A percentile compares a stretch with the other conserved stretches of the same genome.
Evolutionary conservation across 257 asterid species (phyloP).

Genomic region (Orobanche coerulescens): DNA sequence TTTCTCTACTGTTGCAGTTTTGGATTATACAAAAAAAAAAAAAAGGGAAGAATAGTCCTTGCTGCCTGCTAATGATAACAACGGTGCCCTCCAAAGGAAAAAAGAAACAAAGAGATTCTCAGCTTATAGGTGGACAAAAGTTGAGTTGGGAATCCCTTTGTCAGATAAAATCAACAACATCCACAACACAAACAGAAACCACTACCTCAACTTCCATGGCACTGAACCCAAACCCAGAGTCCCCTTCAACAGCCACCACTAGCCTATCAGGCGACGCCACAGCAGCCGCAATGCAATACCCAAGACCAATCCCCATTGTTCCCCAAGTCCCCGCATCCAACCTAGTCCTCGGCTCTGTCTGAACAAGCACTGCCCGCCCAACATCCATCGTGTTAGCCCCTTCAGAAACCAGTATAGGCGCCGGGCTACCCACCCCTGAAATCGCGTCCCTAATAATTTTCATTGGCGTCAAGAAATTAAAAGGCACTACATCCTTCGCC

Average conservation of each 20-base stretch:
- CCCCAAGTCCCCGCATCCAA: conserved; percentile 99
- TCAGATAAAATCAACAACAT: no score
- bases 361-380: conserved; percentile 75
- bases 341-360: conserved; percentile 85
- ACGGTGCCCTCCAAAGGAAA: no score
- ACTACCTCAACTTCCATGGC: conserved; percentile 95
- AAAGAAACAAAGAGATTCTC: no score
- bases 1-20: neutral
- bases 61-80: neutral
- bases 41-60: neutral
- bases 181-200: neutral
- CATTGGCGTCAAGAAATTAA: conserved; percentile 81
- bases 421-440: conserved; percentile 51
- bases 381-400: conserved; percentile 95
- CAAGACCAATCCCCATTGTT: conserved; percentile 97
- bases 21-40: neutral
- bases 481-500: conserved; percentile 70
- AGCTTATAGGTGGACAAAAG: no score
- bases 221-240: conserved; percentile 95
- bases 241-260: conserved; percentile 96
- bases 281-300: conserved; percentile 96
- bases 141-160: no score
- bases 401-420: conserved; percentile 79
- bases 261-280: conserved; percentile 78
- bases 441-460: conserved; percentile 88